Base-by-base conservation (phyloP, 768 basidiomycete genomes). In the Kondoa malvinella region DNA sequence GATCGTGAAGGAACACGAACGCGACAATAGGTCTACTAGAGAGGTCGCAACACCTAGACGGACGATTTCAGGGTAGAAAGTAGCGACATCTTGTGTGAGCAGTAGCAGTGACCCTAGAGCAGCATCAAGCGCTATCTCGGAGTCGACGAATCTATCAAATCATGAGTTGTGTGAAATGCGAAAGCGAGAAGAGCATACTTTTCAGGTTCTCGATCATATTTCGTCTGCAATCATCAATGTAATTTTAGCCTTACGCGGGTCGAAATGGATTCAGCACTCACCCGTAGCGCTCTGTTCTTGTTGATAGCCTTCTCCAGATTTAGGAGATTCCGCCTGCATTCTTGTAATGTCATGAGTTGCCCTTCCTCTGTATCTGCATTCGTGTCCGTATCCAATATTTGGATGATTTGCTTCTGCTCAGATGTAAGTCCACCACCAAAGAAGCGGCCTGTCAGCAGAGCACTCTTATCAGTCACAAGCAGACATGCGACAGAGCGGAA, bases 281-380 rank as follows among this genome's bases (percentile, higher is more conserved):
- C 92, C 32, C 95, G 82, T 75, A 94, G 87, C 76, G 92, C 91
- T 74, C 92, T 88, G 77, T 99, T 99, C 79, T 92, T 96, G 76
- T 89, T 86, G 26, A 87, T 86, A 0, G 89, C 85, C 56, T 90
- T 83, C 77, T 97, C 92, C 73, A 99, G 87, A 50, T 83, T 81
- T 56, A 88, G 79, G 30, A 97, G 80, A 66, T 86, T 80, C 74
- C 86, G 82, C 67, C 89, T 83, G 30, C 95, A 82, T 50, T 82
- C 80, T 14, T 85, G 83, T 2, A 88, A 78, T 1, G 86, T 85
- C 67, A 74, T 62, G 14, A 66, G 57, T 57, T 62, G 34, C 21
- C 57, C 62, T 80, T 85, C 74, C 77, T 89, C 89, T 69, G 87
- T 86, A 65, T 86, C 86, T 57, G 79, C 81, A 25, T 82, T 85